Conservation (phyloP, 176 grass and related monocot species). For the Raddia distichophylla region DNA sequence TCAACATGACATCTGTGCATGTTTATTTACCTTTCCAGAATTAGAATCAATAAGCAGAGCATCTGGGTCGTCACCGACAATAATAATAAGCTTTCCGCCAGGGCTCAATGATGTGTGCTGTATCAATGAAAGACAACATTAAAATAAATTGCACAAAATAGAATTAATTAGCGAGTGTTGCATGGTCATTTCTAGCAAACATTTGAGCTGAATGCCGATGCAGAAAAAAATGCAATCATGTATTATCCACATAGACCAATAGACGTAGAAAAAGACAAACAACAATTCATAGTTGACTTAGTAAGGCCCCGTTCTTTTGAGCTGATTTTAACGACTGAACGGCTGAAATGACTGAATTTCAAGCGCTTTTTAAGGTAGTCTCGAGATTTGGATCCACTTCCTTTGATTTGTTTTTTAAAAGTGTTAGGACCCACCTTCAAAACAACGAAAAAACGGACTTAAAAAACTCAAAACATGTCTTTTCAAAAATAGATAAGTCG, state of each 20-base stretch:
- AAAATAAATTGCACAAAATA: not conserved
- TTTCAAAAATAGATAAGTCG: no score
- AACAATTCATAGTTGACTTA: not conserved
- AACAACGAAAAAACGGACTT: no score
- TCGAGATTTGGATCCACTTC: no score
- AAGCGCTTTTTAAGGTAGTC: no score
- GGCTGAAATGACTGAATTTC: not conserved
- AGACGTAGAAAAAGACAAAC: not conserved
- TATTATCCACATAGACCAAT: not conserved
- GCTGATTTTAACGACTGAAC: no score
- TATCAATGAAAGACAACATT: conserved; percentile 23
- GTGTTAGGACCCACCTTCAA: no score
- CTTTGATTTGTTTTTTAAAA: no score
- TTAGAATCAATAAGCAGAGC: conserved; percentile 77
- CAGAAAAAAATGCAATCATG: not conserved
- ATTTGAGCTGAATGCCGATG: conserved; percentile 9
- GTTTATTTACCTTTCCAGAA: conserved; percentile 73
- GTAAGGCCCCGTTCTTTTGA: no score
- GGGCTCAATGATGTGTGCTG: conserved; percentile 91
- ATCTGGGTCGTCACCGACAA: conserved; percentile 78
- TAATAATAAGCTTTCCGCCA: conserved; percentile 64
- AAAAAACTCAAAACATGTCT: no score
- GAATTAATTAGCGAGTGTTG: not conserved
- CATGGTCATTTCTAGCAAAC: not conserved
- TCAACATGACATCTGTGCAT: conserved; percentile 18